phyloP scores from a whole-genome alignment of 2,329 filamentous ascomycete genomes.

The Trichoderma polysporum region DNA sequence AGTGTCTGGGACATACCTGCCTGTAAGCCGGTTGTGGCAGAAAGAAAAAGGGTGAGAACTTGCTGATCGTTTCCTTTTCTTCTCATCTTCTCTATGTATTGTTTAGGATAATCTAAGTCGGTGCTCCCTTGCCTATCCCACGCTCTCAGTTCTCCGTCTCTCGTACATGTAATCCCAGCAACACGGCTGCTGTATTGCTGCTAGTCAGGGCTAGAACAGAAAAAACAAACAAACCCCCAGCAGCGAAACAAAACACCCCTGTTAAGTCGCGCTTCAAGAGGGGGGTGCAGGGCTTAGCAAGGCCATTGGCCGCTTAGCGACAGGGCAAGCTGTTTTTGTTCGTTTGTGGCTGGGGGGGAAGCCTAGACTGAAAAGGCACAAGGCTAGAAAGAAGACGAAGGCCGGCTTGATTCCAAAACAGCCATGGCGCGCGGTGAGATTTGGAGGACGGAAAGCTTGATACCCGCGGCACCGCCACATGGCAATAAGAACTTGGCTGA shows the following conservation, averaged over 20 bases:
- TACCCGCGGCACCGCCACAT: conserved; percentile 12
- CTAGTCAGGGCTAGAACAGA: not conserved
- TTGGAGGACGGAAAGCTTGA: not conserved
- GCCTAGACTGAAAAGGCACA: conserved; percentile 5
- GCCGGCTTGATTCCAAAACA: conserved; percentile 4
- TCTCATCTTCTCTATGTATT: not conserved
- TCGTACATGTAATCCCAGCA: not conserved
- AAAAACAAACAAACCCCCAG: not conserved
- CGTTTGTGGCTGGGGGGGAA: not conserved
- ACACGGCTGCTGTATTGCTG: not conserved
- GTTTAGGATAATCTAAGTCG: not conserved
- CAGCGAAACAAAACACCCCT: conserved; percentile 6
- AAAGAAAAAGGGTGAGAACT: not conserved
- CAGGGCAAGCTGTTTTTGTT: not conserved
- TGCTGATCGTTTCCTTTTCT: not conserved
- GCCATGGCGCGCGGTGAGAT: not conserved
- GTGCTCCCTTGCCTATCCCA: not conserved
- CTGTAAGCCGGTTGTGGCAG: not conserved
- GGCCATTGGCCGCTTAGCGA: not conserved
- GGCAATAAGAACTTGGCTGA: not conserved
- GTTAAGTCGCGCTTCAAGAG: not conserved
- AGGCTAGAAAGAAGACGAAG: not conserved
- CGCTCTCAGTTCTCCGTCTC: not conserved
- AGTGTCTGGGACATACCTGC: not conserved
- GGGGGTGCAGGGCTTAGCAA: not conserved